Evolutionary conservation across 805 yeast species (phyloP), one percentile per base, ranked within the genome.

Genomic region (Saccharomycopsis synnaedendra): DNA sequence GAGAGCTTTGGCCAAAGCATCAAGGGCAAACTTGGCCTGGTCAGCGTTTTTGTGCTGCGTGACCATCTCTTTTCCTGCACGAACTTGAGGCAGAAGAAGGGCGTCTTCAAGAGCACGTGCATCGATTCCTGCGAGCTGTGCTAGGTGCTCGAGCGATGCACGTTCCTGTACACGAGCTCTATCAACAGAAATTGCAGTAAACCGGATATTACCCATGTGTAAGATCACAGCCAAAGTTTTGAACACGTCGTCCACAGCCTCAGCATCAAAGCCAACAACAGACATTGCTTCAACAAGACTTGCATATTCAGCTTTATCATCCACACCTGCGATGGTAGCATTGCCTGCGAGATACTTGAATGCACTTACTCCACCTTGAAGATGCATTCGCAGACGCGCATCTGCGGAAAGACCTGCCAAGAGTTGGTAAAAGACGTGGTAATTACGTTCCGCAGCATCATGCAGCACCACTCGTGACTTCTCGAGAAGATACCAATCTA

Each of bases 401-500:
- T 68, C 77, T 5, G 65, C 70, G 4, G 64, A 42, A 38, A 76
- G 74, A 27, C 96, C 96, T 42, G 73, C 69, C 36, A 93, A 64
- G 39, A 93, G 64, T 60, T 93, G 97, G 64, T 93, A 93, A 60
- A 93, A 93, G 4, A 89, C 76, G 61, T 93, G 99, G 65, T 90
- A 90, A 64, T 90, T 90, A 62, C 98, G 75, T 65, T 93, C 99
- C 27, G 74, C 66, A 5, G 67, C 52, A 45, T 81, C 77, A 64
- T 87, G 97, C 39, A 74, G 67, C 4, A 87, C 82, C 10, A 93
- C 95, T 58, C 99, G 78, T 4, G 97, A 86, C 64, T 93, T 93
- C 61, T 93, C 99, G 39, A 93, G 67, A 29, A 93, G 67, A 58
- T 93, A 93, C 86, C 96, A 93, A 57, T 90, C 96, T 44, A 93